Conservation (phyloP, 208 protist genomes). For the Tetramitus jugosus region DNA sequence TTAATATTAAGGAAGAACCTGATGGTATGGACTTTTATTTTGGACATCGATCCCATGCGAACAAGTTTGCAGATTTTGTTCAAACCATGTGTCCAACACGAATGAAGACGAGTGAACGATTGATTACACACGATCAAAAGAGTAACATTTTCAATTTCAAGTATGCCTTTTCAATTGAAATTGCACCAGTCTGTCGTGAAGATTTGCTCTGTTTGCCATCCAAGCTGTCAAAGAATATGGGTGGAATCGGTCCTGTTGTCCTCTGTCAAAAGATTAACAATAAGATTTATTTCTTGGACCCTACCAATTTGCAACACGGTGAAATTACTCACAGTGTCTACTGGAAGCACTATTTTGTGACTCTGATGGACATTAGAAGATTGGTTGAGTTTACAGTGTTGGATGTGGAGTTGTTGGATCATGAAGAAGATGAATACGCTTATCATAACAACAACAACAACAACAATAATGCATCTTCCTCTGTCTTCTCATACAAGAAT, state of each 20-base stretch:
- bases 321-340: conserved; percentile 78
- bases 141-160: conserved; percentile 96
- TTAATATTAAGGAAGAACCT: conserved; percentile 82
- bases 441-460: not conserved
- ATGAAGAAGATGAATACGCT: not conserved
- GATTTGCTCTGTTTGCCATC: conserved; percentile 83
- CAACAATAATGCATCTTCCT: no score
- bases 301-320: conserved; percentile 74
- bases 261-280: conserved; percentile 84
- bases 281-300: conserved; percentile 90
- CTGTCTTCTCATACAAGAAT: conserved; percentile 26
- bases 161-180: conserved; percentile 92
- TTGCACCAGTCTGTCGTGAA: conserved; percentile 91
- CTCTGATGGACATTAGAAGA: conserved; percentile 63
- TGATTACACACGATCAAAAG: conserved; percentile 94
- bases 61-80: conserved; percentile 93
- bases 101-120: conserved; percentile 62
- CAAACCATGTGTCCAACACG: conserved; percentile 72
- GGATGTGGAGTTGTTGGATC: conserved; percentile 64
- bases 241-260: conserved; percentile 79
- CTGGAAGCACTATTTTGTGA: conserved; percentile 83
- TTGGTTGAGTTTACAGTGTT: conserved; percentile 88
- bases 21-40: conserved; percentile 99
- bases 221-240: conserved; percentile 65
- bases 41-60: conserved; percentile 78